Base-by-base conservation (phyloP, 192 early-diverging fungal genomes). In the Backusella australiensis region DNA sequence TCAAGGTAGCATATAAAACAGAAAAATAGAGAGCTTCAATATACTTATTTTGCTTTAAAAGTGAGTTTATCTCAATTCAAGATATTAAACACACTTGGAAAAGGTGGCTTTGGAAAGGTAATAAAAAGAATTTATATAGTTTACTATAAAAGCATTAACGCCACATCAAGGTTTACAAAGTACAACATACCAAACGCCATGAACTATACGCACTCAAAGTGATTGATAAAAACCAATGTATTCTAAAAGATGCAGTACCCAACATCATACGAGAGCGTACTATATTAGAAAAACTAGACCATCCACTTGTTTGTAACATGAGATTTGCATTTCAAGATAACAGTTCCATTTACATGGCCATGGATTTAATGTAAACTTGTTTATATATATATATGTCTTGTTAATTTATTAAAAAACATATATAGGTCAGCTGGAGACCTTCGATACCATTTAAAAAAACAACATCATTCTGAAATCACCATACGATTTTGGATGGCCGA, bases 401-500 rank as follows among this genome's bases (percentile, higher is more conserved):
- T 68, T 42, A 34, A 68, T 36, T 44, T 59, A 11, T 79, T 44
- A 71, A 53, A 19, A 49, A n/a, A 0, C 42, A 56, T 63, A 6
- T 53, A 38, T 81, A 90, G 89, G 89, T 85, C 94, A 83, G 94
- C 94, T 36, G 94, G 95, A 6, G 94, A 96, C 80, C 81, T 96
- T 72, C 87, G 93, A 11, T 94, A 92, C 76, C 95, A 96, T 75
- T 75, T 96, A 46, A 89, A 92, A 70, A 81, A 91, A 21, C 83
- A 87, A 79, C 83, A 81, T 0, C 93, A 90, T 75, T 87, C 94
- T 46, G 96, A 98, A 82, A 88, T 88, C 69, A 89, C 90, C 0
- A 87, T 99, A 38, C 77, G 85, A 63, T 93, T 97, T 78, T 96
- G 94, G 90, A 90, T 94, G n/a, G 95, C 95, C 19, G 97, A 99